Percentiles rank a stretch among this genome's conserved stretches.
These are phyloP conservation scores for Scytalidium lignicola DNA, from an alignment of 2,329 filamentous ascomycete genomes.

Conservation along the genomic window DNA sequence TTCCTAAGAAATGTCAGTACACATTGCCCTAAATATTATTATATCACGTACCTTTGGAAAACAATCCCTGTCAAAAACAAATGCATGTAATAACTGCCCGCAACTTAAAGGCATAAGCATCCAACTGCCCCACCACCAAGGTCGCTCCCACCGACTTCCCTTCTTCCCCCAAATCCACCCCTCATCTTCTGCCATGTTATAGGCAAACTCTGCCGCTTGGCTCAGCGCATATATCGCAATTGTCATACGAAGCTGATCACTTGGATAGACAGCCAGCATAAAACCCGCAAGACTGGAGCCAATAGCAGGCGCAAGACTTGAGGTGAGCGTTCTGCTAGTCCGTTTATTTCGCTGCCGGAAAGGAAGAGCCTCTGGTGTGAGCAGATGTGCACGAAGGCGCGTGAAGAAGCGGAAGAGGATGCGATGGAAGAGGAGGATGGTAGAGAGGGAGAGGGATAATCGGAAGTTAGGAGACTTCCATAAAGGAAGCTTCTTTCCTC, in stretches of 20 bases:
- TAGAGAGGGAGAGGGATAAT: conserved; percentile 75
- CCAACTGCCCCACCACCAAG: conserved; percentile 84
- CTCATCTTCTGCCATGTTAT: conserved; percentile 75
- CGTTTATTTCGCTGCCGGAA: conserved; percentile 81
- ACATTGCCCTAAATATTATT: conserved; percentile 21
- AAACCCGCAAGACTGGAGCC: conserved; percentile 84
- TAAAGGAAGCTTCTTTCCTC: conserved; percentile 44
- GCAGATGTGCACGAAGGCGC: conserved; percentile 70
- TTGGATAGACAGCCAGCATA: conserved; percentile 69
- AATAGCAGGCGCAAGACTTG: conserved; percentile 78
- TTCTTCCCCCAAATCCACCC: conserved; percentile 61
- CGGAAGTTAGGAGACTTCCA: conserved; percentile 67
- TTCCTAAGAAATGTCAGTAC: conserved; percentile 21
- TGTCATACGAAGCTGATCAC: conserved; percentile 67
- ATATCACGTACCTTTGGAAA: conserved; percentile 51
- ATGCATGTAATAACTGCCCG: conserved; percentile 71
- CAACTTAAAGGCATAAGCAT: conserved; percentile 71
- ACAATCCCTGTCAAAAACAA: conserved; percentile 72
- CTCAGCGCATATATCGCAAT: conserved; percentile 79
- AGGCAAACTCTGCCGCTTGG: conserved; percentile 77
- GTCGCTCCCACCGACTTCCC: conserved; percentile 52
- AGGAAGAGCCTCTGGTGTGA: conserved; percentile 71
- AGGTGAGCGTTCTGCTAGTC: conserved; percentile 70
- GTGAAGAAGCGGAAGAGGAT: conserved; percentile 86
- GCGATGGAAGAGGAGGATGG: conserved; percentile 83